phyloP scores from a whole-genome alignment of 129 eudicot genomes.

The Solidago caesia region DNA sequence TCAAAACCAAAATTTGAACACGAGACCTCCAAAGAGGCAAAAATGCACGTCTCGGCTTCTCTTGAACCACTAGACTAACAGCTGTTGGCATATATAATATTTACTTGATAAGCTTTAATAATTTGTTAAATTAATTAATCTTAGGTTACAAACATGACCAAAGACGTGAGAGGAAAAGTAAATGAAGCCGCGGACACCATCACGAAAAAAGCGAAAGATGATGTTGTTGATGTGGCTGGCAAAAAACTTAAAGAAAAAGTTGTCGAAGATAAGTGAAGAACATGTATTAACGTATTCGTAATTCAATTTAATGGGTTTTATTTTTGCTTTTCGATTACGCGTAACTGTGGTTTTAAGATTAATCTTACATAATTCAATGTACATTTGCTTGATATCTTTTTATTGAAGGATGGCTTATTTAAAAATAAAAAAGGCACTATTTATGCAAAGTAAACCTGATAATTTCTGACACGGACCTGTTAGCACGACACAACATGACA shows the following conservation, averaged over 20 bases:
- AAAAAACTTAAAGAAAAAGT: conserved; percentile 41
- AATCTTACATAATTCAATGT: no score
- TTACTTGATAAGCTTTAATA: not conserved
- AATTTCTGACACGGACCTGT: no score
- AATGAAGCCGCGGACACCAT: conserved; percentile 39
- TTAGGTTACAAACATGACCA: conserved; percentile 44
- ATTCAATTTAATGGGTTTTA: not conserved
- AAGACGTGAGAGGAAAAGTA: conserved; percentile 37
- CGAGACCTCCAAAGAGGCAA: not conserved
- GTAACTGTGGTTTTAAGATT: not conserved
- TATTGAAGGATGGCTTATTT: no score
- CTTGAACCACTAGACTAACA: no score
- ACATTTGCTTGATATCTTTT: not conserved
- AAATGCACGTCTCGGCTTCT: not conserved
- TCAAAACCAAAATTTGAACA: no score
- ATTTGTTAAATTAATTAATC: not conserved
- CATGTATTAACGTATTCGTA: not conserved
- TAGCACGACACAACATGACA: no score
- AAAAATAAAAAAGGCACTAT: no score
- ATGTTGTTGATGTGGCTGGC: conserved; percentile 35
- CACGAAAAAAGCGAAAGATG: conserved; percentile 39
- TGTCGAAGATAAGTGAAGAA: conserved; percentile 27
- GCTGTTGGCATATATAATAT: no score
- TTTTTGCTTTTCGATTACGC: not conserved
- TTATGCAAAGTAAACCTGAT: no score